These are phyloP conservation scores for Medicago ruthenica DNA, from an alignment of 306 rosid species.

Conservation along the genomic window DNA sequence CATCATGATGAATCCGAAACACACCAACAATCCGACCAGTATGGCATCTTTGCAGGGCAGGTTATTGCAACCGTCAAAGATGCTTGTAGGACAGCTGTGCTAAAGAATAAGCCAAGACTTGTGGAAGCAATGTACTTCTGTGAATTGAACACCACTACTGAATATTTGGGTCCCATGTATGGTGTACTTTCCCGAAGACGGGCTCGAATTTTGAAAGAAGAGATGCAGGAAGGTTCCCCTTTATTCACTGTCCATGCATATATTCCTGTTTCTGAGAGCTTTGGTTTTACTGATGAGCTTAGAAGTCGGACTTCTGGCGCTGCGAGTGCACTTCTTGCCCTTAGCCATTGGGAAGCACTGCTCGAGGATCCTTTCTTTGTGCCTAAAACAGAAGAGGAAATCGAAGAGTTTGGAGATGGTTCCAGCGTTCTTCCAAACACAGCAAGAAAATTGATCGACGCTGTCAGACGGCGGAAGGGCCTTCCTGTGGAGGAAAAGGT, in stretches of 20 bases:
- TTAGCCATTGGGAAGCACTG: constrained; percentile 94
- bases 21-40: constrained; percentile 69
- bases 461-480: constrained; percentile 83
- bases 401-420: constrained; percentile 95
- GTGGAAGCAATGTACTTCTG: constrained; percentile 97
- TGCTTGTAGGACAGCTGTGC: constrained; percentile 84
- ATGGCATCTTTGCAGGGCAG: constrained; percentile 79
- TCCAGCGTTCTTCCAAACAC: constrained; percentile 89
- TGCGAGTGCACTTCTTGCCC: constrained; percentile 87
- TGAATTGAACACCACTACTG: constrained; percentile 76
- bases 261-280: constrained; percentile 87
- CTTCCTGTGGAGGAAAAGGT: constrained; percentile 92
- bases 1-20: constrained; percentile 62
- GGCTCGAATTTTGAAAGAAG: constrained; percentile 80
- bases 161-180: constrained; percentile 84
- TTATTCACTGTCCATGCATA: constrained; percentile 91
- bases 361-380: constrained; percentile 90
- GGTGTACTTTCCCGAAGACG: constrained; percentile 90
- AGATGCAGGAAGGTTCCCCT: constrained; percentile 97
- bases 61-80: constrained; percentile 84
- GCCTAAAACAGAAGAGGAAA: constrained; percentile 89
- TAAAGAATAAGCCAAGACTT: constrained; percentile 80
- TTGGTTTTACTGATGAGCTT: constrained; percentile 91
- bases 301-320: constrained; percentile 88
- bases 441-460: constrained; percentile 82